phyloP scores from a whole-genome alignment of 2,329 filamentous ascomycete species.

The Arthroderma sp. region DNA sequence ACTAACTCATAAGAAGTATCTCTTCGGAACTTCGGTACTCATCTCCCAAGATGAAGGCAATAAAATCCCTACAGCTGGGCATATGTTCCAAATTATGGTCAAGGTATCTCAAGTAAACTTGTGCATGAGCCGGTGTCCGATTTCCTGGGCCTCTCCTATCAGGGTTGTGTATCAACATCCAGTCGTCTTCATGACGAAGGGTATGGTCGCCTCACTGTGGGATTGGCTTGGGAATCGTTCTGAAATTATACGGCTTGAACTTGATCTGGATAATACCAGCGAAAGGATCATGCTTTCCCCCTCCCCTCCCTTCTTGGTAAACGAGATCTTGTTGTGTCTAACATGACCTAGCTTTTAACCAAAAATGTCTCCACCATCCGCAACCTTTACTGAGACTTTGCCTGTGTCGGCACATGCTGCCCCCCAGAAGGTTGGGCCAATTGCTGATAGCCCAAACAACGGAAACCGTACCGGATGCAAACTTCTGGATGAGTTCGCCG shows the following conservation, averaged over 20 bases:
- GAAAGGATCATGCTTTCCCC: conserved; percentile 91
- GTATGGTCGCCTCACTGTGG: not conserved
- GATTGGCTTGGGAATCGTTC: conserved; percentile 20
- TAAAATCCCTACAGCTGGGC: conserved; percentile 27
- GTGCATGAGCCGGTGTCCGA: conserved; percentile 56
- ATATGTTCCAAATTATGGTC: conserved; percentile 26
- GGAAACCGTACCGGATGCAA: conserved; percentile 33
- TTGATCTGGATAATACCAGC: conserved; percentile 99
- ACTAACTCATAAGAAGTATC: too few species aligned
- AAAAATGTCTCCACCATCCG: conserved; percentile 68
- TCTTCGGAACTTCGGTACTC: conserved; percentile 7
- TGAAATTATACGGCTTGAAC: conserved; percentile 81
- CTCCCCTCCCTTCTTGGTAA: conserved; percentile 22
- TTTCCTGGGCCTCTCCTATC: conserved; percentile 19
- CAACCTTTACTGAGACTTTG: conserved; percentile 43
- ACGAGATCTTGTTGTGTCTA: conserved; percentile 16
- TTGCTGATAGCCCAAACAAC: conserved; percentile 18
- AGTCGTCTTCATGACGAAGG: too few species aligned
- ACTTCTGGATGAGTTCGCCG: conserved; percentile 52
- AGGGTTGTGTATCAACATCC: not conserved
- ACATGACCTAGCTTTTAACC: conserved; percentile 19
- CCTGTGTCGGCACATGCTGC: conserved; percentile 21
- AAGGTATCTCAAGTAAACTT: conserved; percentile 36
- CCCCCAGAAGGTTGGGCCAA: conserved; percentile 23
- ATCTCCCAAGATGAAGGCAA: conserved; percentile 23